phyloP scores from a whole-genome alignment of 768 basidiomycete species.

The Fomitopsis serialis region DNA sequence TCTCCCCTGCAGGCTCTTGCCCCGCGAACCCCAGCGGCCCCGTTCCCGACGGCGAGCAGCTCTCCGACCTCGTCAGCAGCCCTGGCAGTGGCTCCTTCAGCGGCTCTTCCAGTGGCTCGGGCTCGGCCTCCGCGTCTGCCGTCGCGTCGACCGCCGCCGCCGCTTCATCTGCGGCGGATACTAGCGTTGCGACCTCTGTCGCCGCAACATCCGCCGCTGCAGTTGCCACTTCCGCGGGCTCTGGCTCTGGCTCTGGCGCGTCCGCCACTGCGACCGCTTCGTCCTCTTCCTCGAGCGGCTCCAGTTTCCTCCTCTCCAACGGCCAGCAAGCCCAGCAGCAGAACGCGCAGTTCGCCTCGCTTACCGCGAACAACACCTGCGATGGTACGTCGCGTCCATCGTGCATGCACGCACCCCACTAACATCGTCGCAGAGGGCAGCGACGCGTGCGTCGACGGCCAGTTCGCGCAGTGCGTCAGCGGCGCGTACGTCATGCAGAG shows the following conservation, averaged over 20 bases:
- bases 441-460: conserved; percentile 31
- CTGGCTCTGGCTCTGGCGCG: conserved; percentile 7
- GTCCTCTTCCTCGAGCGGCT: conserved; percentile 4
- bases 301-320: conserved; percentile 22
- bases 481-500: conserved; percentile 28
- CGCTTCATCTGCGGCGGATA: conserved; percentile 11
- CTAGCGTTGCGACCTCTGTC: background rate
- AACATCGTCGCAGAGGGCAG: conserved; percentile 21
- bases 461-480: conserved; percentile 37
- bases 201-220: conserved; percentile 1
- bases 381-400: conserved; percentile 10
- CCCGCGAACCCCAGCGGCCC: conserved; percentile 42
- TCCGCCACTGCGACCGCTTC: conserved; percentile 9
- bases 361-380: conserved; percentile 21
- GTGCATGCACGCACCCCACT: background rate
- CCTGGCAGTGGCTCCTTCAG: conserved; percentile 12
- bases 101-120: too few species aligned
- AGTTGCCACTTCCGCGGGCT: conserved; percentile 5
- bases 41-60: conserved; percentile 44
- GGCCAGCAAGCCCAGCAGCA: conserved; percentile 27
- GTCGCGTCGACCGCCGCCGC: conserved; percentile 4
- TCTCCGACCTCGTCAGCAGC: conserved; percentile 16
- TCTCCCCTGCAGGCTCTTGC: conserved; percentile 46
- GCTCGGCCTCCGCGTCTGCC: conserved; percentile 5
- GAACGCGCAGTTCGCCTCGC: conserved; percentile 26